Evolutionary conservation across 257 asterid genomes (phyloP), one percentile per base, ranked within the genome.

Genomic region (Datura wrightii): DNA sequence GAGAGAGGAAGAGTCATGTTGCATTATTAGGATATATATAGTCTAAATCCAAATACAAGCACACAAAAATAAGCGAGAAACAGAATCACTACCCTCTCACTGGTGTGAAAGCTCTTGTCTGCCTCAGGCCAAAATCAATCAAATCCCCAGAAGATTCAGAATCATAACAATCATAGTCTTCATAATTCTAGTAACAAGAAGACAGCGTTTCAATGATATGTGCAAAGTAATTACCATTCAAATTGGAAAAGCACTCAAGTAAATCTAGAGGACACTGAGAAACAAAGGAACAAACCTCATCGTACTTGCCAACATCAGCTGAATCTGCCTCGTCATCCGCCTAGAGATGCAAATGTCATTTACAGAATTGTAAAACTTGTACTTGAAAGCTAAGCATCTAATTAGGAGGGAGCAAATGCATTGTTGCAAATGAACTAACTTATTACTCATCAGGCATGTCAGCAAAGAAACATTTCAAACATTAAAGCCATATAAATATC

Each of bases 231-330:
- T 19, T 83, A 8, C 56, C 42, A 46, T 65, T 34, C 50, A 46
- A 48, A 50, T 16, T 59, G 31, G 31, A 58, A 83, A 76, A 31
- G 14, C 13, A 11, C 41, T 76, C 24, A 11, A 14, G 44, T 76
- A 76, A 76, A 50, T 24, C 24, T 31, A 76, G 13, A 76, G 13
- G 60, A 76, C 46, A 76, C 14, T 31, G 60, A 55, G 55, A n/a
- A n/a, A 18, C 31, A 44, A 42, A 41, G 67, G 81, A 54, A 83
- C 83, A 74, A 76, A 93, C 97, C 96, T 88, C 55, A 44, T 85
- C 90, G 18, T 48, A 88, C 85, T 87, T 90, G 13, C 90, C 91
- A 79, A 88, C 92, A 72, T 87, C 92, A 31, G 87, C 89, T 59
- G 90, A 87, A 81, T 87, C 89, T 48, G 90, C 90, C 65, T 87